Percentiles rank a stretch among this genome's conserved stretches.
Conservation (phyloP, 352 stramenopile genomes). For the Phytophthora lateralis region DNA sequence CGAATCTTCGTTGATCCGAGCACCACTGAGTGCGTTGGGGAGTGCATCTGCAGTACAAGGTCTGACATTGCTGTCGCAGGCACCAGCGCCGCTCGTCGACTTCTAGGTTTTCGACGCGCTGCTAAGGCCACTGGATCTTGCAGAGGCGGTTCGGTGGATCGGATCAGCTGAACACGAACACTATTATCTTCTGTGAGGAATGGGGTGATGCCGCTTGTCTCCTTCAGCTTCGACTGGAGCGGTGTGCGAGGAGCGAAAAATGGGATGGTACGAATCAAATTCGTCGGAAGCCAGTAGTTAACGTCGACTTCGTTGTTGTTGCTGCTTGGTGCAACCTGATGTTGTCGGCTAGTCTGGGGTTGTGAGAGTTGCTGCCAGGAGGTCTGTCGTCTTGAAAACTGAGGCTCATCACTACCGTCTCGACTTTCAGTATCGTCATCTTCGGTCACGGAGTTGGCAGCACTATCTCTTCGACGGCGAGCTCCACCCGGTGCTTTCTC, state of each 20-base stretch:
- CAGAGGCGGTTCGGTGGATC: constrained; percentile 72
- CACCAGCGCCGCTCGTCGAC: constrained; percentile 47
- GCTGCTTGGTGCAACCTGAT: constrained; percentile 11
- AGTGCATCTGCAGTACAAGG: constrained; percentile 44
- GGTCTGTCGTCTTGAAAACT: constrained; percentile 9
- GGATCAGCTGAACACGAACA: constrained; percentile 78
- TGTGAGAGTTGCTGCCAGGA: constrained; percentile 8
- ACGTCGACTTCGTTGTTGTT: constrained; percentile 11
- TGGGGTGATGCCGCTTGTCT: constrained; percentile 69
- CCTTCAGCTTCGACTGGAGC: constrained; percentile 75
- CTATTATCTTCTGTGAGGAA: constrained; percentile 77
- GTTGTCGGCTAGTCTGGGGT: constrained; percentile 6
- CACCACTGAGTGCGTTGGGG: constrained; percentile 50
- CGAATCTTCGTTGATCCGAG: constrained; percentile 78
- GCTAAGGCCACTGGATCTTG: constrained; percentile 47
- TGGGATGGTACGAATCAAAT: constrained; percentile 77
- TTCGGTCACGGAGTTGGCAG: constrained; percentile 28
- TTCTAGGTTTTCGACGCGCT: constrained; percentile 35
- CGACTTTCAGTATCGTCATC: constrained; percentile 36
- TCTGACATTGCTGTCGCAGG: constrained; percentile 36
- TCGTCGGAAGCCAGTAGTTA: constrained; percentile 81
- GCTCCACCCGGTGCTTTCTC: constrained; percentile 55
- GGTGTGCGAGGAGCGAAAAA: constrained; percentile 80
- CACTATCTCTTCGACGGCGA: constrained; percentile 43
- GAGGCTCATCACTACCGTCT: constrained; percentile 22